Evolutionary conservation across 176 grass and related monocot genomes (phyloP).

Genomic region (maize (Zea mays)): DNA sequence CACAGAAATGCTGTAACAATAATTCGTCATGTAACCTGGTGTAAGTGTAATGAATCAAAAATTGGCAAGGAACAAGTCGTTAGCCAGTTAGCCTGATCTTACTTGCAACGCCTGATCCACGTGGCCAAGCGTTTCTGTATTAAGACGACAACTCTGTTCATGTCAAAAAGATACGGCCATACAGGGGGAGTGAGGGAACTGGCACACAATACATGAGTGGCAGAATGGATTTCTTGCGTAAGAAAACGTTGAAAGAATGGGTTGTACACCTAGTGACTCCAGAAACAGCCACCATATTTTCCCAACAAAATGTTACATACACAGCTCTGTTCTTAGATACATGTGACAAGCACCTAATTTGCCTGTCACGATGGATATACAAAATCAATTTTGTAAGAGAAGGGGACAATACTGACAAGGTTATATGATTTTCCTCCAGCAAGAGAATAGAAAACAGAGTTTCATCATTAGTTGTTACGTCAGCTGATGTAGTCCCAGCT

Average conservation of each 20-base stretch:
- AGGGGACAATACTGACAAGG: slow-evolving; percentile 27
- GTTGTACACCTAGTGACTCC: slow-evolving; percentile 32
- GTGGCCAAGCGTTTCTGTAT: background rate
- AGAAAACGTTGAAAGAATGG: slow-evolving; percentile 30
- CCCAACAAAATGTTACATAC: slow-evolving; percentile 50
- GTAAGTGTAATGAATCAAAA: background rate
- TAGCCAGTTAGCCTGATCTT: background rate
- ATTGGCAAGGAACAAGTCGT: background rate
- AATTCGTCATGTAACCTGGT: background rate
- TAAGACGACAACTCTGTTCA: background rate
- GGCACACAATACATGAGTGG: slow-evolving; percentile 6
- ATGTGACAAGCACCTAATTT: slow-evolving; percentile 24
- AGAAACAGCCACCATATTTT: slow-evolving; percentile 31
- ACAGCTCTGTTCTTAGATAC: slow-evolving; percentile 42
- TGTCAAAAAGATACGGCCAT: slow-evolving; percentile 7
- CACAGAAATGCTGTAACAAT: background rate
- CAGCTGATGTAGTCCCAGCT: slow-evolving; percentile 65
- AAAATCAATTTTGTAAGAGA: slow-evolving; percentile 32
- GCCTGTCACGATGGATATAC: slow-evolving; percentile 26
- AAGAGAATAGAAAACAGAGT: slow-evolving; percentile 37
- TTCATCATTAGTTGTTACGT: slow-evolving; percentile 47
- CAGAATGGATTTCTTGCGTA: slow-evolving; percentile 1
- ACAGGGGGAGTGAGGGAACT: background rate
- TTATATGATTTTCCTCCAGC: slow-evolving; percentile 24
- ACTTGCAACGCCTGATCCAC: slow-evolving; percentile 6